A percentile compares a stretch with the other conserved stretches of the same genome.
Conservation (phyloP, 495 filamentous ascomycete genomes). For the Lasiosphaeria hispida region DNA sequence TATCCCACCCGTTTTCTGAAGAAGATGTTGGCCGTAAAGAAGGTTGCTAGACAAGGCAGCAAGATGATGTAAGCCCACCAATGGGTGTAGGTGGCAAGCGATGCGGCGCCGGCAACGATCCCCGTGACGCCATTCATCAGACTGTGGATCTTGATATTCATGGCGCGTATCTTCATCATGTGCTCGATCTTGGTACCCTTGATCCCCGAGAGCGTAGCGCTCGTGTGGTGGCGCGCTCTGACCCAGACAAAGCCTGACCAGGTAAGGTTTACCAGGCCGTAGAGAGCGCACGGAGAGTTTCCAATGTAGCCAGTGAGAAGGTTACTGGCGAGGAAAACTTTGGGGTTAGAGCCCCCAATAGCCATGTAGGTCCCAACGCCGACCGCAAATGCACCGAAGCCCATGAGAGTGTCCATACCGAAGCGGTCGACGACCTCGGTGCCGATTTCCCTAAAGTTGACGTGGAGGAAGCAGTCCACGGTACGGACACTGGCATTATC, state of each 20-base stretch:
- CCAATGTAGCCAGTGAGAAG: slow-evolving; percentile 51
- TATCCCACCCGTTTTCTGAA: slow-evolving; percentile 48
- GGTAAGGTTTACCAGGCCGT: slow-evolving; percentile 42
- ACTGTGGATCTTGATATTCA: slow-evolving; percentile 42
- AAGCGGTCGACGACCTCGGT: slow-evolving; percentile 49
- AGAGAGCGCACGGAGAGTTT: slow-evolving; percentile 44
- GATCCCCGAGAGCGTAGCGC: slow-evolving; percentile 19
- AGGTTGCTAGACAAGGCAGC: slow-evolving; percentile 46
- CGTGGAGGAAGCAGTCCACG: slow-evolving; percentile 36
- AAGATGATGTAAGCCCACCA: slow-evolving; percentile 53
- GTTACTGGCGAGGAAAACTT: slow-evolving; percentile 44
- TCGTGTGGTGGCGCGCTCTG: slow-evolving; percentile 36
- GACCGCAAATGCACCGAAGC: slow-evolving; percentile 45
- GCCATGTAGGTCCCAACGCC: slow-evolving; percentile 52
- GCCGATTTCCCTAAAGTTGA: slow-evolving; percentile 43
- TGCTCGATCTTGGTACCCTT: slow-evolving; percentile 17
- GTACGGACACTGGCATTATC: neutral
- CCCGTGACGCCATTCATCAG: slow-evolving; percentile 42
- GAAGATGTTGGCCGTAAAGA: slow-evolving; percentile 44
- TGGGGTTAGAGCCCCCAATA: slow-evolving; percentile 44
- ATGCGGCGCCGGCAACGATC: slow-evolving; percentile 48
- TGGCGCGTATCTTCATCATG: slow-evolving; percentile 35
- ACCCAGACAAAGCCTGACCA: slow-evolving; percentile 44
- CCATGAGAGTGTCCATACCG: slow-evolving; percentile 48
- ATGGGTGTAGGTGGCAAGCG: slow-evolving; percentile 46